Evolutionary conservation across 2,329 filamentous ascomycete genomes (phyloP).

Genomic region (Stagonosporopsis rhizophila): DNA sequence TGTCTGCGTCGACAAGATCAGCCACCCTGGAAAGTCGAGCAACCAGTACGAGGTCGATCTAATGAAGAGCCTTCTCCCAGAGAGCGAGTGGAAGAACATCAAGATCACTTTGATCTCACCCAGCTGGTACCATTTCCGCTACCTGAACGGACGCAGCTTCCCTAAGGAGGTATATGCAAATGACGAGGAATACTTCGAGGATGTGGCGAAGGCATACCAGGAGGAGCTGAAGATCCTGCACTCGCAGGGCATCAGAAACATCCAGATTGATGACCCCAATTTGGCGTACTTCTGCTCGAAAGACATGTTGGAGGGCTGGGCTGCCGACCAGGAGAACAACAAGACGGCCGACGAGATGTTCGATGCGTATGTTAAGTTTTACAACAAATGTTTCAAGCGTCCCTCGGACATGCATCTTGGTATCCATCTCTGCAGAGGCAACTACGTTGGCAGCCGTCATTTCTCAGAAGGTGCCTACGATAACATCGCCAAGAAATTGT

Average conservation of each 20-base stretch:
- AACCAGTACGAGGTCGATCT: constrained; percentile 67
- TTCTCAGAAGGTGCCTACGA: constrained; percentile 58
- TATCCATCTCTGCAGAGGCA: constrained; percentile 72
- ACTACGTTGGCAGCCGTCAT: constrained; percentile 56
- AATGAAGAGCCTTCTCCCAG: constrained; percentile 65
- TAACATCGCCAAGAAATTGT: constrained; percentile 53
- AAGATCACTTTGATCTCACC: constrained; percentile 73
- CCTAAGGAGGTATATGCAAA: constrained; percentile 54
- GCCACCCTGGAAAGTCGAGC: constrained; percentile 61
- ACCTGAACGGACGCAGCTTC: constrained; percentile 60
- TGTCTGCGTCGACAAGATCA: constrained; percentile 65
- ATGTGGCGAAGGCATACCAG: constrained; percentile 57
- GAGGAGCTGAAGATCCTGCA: constrained; percentile 56
- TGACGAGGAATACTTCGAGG: constrained; percentile 57
- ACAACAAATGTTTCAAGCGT: constrained; percentile 72
- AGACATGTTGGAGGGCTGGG: constrained; percentile 48
- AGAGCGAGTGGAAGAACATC: constrained; percentile 68
- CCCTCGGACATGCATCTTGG: constrained; percentile 77
- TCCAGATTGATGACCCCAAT: constrained; percentile 59
- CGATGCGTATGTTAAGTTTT: constrained; percentile 77
- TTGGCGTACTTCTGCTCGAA: constrained; percentile 54
- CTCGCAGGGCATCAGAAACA: constrained; percentile 55
- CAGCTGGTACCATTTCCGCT: constrained; percentile 73
- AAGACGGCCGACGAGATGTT: constrained; percentile 74
- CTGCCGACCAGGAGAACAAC: constrained; percentile 70